Base-by-base conservation (phyloP, 2,329 filamentous ascomycete genomes). In the Trichoderma gracile region DNA sequence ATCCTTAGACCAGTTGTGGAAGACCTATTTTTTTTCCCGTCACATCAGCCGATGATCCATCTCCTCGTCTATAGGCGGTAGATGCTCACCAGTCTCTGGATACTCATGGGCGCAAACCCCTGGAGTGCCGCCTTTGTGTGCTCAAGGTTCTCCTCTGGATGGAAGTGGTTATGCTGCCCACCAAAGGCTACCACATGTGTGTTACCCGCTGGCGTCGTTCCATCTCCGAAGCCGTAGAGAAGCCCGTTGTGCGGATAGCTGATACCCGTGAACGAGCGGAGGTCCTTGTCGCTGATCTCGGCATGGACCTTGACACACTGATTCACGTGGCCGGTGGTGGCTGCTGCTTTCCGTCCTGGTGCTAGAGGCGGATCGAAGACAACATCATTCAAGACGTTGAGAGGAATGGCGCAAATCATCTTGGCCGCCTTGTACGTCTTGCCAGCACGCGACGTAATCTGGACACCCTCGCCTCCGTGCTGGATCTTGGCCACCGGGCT, bases 271-370 rank as follows among this genome's bases (percentile, higher is more conserved):
- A 61, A 61, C 25, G 58, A 61, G 25, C 58, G 58, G 33, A 61
- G 58, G 45, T 61, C 58, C 43, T 46, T 47, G n/a, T 61, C 47
- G 6, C 58, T 61, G n/a, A 61, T 61, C 12, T 61, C 58, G 3
- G 58, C 58, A 53, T 61, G 58, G 27, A 61, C 58, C 19, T 61
- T 61, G 58, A 61, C 58, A 14, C 58, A 61, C 14, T 61, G 58
- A 49, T 61, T 61, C 14, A 61, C 58, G 21, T 61, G 57, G 12
- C 57, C 57, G 12, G 57, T 52, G 14, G 57, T 52, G 8, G 57
- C 57, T 5, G 57, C 57, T 60, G 58, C 58, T 38, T 61, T 61
- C 9, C 58, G 42, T 15, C 58, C 58, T 0, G 38, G 49, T 12
- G 47, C 47, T 38, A 61, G 14, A 14, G 58, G 47, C 9, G 58